Conservation (phyloP, 1,139 yeast genomes). For the Blastobotrys capitulatus region DNA sequence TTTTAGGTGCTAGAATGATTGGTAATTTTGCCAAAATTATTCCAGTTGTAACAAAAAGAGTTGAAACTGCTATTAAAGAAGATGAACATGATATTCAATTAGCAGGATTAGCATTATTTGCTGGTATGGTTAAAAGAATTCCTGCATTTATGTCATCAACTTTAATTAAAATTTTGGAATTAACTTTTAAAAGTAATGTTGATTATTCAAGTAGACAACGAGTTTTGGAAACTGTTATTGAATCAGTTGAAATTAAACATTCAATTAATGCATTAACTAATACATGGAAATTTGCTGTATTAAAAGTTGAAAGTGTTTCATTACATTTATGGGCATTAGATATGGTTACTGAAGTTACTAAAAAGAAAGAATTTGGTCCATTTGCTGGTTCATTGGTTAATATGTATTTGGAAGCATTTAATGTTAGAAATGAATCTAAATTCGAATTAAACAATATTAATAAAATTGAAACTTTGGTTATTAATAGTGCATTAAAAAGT, state of each 20-base stretch:
- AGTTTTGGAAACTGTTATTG: constrained; percentile 58
- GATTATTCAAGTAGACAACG: constrained; percentile 57
- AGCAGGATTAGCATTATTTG: constrained; percentile 64
- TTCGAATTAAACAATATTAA: constrained; percentile 72
- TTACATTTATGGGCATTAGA: constrained; percentile 64
- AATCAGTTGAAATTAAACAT: constrained; percentile 60
- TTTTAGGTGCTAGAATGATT: constrained; percentile 79
- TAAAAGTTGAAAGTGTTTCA: constrained; percentile 51
- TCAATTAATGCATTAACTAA: constrained; percentile 57
- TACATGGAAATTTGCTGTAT: constrained; percentile 56
- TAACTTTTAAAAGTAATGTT: constrained; percentile 50
- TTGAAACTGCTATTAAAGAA: constrained; percentile 38
- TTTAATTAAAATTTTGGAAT: constrained; percentile 53
- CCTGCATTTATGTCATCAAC: constrained; percentile 81
- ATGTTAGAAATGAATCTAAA: constrained; percentile 42
- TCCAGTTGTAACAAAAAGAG: constrained; percentile 63
- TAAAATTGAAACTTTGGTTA: constrained; percentile 73
- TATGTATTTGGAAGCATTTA: constrained; percentile 68
- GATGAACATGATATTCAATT: constrained; percentile 29
- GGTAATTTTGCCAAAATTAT: constrained; percentile 81
- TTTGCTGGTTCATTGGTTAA: constrained; percentile 68
- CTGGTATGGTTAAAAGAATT: constrained; percentile 73
- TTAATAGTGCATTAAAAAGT: constrained; percentile 64
- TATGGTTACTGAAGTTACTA: constrained; percentile 56
- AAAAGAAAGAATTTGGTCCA: constrained; percentile 66